A percentile compares a stretch with the other conserved stretches of the same genome.
phyloP scores from a whole-genome alignment of 352 stramenopile species.

The Globisporangium ultimum region DNA sequence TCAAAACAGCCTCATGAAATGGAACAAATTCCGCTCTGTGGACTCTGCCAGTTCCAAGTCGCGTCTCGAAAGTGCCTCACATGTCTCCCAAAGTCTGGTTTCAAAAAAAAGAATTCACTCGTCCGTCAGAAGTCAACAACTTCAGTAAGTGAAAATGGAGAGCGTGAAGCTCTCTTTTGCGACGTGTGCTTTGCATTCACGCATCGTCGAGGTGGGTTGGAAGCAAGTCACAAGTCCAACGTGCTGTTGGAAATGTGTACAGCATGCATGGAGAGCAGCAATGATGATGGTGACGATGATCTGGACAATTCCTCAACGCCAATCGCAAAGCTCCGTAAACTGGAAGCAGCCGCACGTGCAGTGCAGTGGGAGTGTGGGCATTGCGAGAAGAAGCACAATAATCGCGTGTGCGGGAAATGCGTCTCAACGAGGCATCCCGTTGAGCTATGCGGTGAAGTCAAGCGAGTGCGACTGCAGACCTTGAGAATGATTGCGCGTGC shows the following conservation, averaged over 20 bases:
- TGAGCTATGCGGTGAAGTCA: slow-evolving; percentile 43
- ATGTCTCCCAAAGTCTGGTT: slow-evolving; percentile 21
- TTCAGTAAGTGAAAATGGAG: slow-evolving; percentile 4
- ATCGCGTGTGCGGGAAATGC: slow-evolving; percentile 42
- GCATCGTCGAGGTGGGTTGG: slow-evolving; percentile 42
- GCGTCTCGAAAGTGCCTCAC: slow-evolving; percentile 45
- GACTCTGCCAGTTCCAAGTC: slow-evolving; percentile 63
- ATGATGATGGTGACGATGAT: slow-evolving; percentile 9
- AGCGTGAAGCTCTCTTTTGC: slow-evolving; percentile 43
- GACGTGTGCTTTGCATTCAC: slow-evolving; percentile 63
- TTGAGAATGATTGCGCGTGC: slow-evolving; percentile 33
- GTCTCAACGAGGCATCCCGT: slow-evolving; percentile 32
- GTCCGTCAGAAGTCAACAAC: background rate
- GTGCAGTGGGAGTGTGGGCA: slow-evolving; percentile 50
- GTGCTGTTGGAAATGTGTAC: slow-evolving; percentile 45
- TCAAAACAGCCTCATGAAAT: slow-evolving; percentile 26
- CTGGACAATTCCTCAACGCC: background rate
- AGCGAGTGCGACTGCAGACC: slow-evolving; percentile 30
- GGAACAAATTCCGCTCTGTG: slow-evolving; percentile 39
- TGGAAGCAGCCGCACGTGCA: slow-evolving; percentile 12
- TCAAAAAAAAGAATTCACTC: slow-evolving; percentile 11
- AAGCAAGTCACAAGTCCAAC: slow-evolving; percentile 29
- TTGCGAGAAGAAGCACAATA: slow-evolving; percentile 21
- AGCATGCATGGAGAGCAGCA: slow-evolving; percentile 23
- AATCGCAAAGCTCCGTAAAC: slow-evolving; percentile 3